Evolutionary conservation across 148 eudicot genomes (phyloP).

Genomic region (Mesembryanthemum crystallinum): DNA sequence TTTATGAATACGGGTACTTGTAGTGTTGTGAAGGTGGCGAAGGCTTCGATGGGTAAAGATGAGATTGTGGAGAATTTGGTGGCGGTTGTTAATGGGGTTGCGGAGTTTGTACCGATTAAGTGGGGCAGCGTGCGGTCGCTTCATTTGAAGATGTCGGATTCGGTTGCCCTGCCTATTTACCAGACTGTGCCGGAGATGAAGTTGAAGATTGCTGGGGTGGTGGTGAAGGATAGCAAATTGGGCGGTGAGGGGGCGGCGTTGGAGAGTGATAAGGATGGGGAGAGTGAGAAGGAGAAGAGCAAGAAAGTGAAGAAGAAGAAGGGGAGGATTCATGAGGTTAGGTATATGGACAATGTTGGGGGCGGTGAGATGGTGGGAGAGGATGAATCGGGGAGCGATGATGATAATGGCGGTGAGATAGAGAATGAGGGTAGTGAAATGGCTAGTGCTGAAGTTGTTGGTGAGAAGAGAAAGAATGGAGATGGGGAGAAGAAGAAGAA

Average conservation of each 20-base stretch:
- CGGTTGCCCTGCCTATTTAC: slow-evolving; percentile 73
- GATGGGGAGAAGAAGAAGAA: slow-evolving; percentile 4
- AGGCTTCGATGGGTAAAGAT: slow-evolving; percentile 41
- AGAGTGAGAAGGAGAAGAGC: slow-evolving; percentile 24
- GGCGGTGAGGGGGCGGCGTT: slow-evolving; percentile 1
- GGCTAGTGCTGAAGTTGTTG: slow-evolving; percentile 14
- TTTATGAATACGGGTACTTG: slow-evolving; percentile 74
- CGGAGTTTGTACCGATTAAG: slow-evolving; percentile 51
- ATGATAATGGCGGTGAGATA: slow-evolving; percentile 6
- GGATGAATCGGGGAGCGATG: slow-evolving; percentile 31
- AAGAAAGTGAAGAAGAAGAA: slow-evolving; percentile 32
- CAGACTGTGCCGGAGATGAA: slow-evolving; percentile 68
- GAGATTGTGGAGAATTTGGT: slow-evolving; percentile 72
- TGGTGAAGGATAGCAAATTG: slow-evolving; percentile 14
- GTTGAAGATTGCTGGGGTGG: slow-evolving; percentile 43
- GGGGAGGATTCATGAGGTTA: slow-evolving; percentile 84
- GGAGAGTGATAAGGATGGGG: slow-evolving; percentile 18
- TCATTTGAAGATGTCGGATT: slow-evolving; percentile 72
- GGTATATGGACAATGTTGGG: slow-evolving; percentile 61
- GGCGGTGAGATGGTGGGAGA: slow-evolving; percentile 24
- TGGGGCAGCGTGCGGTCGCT: slow-evolving; percentile 69
- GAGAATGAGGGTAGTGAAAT: slow-evolving; percentile 14
- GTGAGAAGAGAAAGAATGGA: slow-evolving; percentile 21
- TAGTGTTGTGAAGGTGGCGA: slow-evolving; percentile 61
- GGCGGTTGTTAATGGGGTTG: slow-evolving; percentile 53